phyloP scores from a whole-genome alignment of 2,329 filamentous ascomycete genomes.

The Rhexocercosporidium sp. region DNA sequence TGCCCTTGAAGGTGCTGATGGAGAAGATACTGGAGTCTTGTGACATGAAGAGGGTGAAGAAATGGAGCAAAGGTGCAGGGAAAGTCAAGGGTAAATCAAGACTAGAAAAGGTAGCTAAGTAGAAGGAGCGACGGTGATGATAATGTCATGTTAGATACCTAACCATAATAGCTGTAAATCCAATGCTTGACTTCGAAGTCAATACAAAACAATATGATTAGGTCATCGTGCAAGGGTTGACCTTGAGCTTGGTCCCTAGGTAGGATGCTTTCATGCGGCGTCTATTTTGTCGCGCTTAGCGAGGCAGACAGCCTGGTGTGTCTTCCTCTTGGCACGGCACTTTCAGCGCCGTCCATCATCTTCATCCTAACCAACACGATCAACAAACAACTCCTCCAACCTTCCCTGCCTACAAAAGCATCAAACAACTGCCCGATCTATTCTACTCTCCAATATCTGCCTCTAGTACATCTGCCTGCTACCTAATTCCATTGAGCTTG shows the following conservation, averaged over 20 bases:
- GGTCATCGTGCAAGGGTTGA: not conserved
- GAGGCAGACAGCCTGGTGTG: not conserved
- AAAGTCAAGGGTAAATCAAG: constrained; percentile 6
- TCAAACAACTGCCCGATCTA: not conserved
- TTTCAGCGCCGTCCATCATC: not conserved
- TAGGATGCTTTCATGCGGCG: too few species aligned
- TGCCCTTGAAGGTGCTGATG: constrained; percentile 60
- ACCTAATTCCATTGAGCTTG: constrained; percentile 2
- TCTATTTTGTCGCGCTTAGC: not conserved
- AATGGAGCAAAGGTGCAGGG: constrained; percentile 62
- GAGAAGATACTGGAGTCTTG: constrained; percentile 66
- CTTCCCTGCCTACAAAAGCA: not conserved
- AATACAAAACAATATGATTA: not conserved
- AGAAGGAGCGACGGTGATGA: constrained; percentile 13
- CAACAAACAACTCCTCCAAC: not conserved
- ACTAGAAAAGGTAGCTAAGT: not conserved
- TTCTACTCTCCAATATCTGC: not conserved
- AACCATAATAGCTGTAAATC: constrained; percentile 11
- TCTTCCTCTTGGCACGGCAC: constrained; percentile 1
- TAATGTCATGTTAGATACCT: constrained; percentile 28
- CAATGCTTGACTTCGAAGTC: not conserved
- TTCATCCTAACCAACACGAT: not conserved
- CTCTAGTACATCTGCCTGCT: not conserved
- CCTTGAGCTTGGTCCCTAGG: too few species aligned
- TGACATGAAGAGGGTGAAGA: constrained; percentile 66